Evolutionary conservation across 2,329 filamentous ascomycete genomes (phyloP).

Genomic region (Stagonosporopsis rhizophila): DNA sequence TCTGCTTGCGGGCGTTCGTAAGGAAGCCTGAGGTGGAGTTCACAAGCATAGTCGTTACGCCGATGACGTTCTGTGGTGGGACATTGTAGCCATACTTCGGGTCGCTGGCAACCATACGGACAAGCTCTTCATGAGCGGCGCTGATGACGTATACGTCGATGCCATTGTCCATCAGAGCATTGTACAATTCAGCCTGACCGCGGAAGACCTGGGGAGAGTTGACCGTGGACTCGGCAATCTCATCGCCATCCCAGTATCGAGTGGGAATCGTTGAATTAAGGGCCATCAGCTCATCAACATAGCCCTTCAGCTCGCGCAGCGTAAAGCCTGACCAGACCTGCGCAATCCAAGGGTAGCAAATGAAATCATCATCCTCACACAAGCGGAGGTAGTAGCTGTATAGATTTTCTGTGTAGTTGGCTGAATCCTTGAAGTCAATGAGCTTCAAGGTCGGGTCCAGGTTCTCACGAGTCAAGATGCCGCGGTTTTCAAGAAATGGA

Average conservation of each 20-base stretch:
- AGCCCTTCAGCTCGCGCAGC: slow-evolving; percentile 34
- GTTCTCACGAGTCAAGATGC: slow-evolving; percentile 39
- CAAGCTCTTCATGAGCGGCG: slow-evolving; percentile 42
- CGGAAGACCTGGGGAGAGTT: slow-evolving; percentile 35
- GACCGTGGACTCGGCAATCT: slow-evolving; percentile 27
- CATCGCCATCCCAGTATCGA: slow-evolving; percentile 38
- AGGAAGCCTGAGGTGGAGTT: slow-evolving; percentile 36
- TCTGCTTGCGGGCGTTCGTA: slow-evolving; percentile 39
- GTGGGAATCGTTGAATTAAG: slow-evolving; percentile 33
- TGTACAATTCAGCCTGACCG: slow-evolving; percentile 40
- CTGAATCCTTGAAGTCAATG: slow-evolving; percentile 43
- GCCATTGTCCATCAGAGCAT: slow-evolving; percentile 39
- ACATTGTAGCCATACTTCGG: slow-evolving; percentile 45
- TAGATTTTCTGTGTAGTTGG: slow-evolving; percentile 40
- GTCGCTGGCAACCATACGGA: slow-evolving; percentile 42
- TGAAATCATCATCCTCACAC: slow-evolving; percentile 39
- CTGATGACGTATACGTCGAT: slow-evolving; percentile 42
- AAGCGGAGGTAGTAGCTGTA: slow-evolving; percentile 43
- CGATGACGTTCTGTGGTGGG: slow-evolving; percentile 40
- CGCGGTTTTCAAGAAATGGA: slow-evolving; percentile 42
- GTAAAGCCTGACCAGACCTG: slow-evolving; percentile 41
- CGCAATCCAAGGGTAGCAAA: slow-evolving; percentile 43
- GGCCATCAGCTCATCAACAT: slow-evolving; percentile 42
- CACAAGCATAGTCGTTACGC: slow-evolving; percentile 39
- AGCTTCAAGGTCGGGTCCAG: slow-evolving; percentile 39